These are phyloP conservation scores for Phellopilus nigrolimitatus DNA, from an alignment of 1,284 basidiomycete species.

Conservation along the genomic window DNA sequence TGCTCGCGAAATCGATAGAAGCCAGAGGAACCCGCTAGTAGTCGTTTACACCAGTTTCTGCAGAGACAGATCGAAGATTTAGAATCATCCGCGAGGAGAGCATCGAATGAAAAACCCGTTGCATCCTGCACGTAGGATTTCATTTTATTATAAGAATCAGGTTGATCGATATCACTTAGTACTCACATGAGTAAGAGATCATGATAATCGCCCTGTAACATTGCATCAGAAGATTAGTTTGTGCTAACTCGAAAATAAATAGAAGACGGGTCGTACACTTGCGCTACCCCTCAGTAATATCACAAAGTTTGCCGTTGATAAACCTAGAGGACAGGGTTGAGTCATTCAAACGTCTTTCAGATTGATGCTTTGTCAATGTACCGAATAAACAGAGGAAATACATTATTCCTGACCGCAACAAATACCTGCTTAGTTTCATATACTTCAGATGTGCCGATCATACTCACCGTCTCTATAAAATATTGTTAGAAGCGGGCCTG, in stretches of 20 bases:
- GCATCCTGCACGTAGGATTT: too few relatives aligned
- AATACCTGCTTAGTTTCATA: background rate
- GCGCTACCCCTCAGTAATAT: background rate
- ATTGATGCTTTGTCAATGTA: background rate
- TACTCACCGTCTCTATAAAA: constrained; percentile 7
- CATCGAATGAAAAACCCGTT: too few relatives aligned
- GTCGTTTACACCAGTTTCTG: too few relatives aligned
- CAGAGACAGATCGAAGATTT: too few relatives aligned
- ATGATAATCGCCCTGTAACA: background rate
- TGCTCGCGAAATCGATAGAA: too few relatives aligned
- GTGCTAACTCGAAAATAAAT: background rate
- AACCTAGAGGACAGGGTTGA: too few relatives aligned
- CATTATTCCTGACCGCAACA: background rate
- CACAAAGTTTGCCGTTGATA: background rate
- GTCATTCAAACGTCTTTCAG: background rate
- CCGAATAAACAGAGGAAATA: background rate
- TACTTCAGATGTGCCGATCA: background rate
- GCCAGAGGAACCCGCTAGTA: too few relatives aligned
- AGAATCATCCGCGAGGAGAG: too few relatives aligned
- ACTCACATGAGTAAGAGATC: background rate
- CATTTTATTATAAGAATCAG: too few relatives aligned
- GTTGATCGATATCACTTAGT: too few relatives aligned
- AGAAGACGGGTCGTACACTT: background rate
- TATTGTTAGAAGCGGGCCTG: background rate
- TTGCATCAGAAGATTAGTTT: background rate